A percentile compares a stretch with the other conserved stretches of the same genome.
phyloP scores from a whole-genome alignment of 805 yeast species.

The Tetrapisispora taiwanensis region DNA sequence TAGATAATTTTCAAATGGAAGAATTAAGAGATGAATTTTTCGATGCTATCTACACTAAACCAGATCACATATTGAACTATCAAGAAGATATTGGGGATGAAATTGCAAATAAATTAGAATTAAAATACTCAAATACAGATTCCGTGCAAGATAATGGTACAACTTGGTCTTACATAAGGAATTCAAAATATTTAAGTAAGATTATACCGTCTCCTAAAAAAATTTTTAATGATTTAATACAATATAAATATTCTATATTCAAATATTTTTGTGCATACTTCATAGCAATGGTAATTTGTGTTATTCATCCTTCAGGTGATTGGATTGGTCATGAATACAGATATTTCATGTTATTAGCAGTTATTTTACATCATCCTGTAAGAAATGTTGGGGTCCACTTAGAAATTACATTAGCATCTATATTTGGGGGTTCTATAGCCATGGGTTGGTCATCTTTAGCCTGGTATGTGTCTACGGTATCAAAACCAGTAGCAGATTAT shows the following conservation, averaged over 20 bases:
- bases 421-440: conserved; percentile 34
- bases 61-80: conserved; percentile 5
- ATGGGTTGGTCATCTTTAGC: conserved; percentile 38
- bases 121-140: background rate
- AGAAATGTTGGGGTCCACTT: conserved; percentile 38
- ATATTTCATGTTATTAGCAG: conserved; percentile 35
- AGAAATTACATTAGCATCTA: conserved; percentile 34
- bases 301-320: conserved; percentile 28
- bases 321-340: conserved; percentile 36
- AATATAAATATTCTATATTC: conserved; percentile 4
- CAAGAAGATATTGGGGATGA: conserved; percentile 3
- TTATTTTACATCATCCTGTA: conserved; percentile 38
- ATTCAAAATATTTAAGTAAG: background rate
- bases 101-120: background rate
- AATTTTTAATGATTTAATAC: background rate
- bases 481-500: conserved; percentile 32
- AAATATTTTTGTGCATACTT: conserved; percentile 35
- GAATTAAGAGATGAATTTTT: conserved; percentile 42
- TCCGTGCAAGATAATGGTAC: too few species aligned
- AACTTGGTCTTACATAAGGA: background rate
- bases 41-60: conserved; percentile 35
- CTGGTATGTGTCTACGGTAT: conserved; percentile 33
- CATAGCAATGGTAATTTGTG: conserved; percentile 32
- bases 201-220: background rate
- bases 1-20: conserved; percentile 32